Percentiles rank a stretch among this genome's conserved stretches.
Evolutionary conservation across 176 grass and related monocot genomes (phyloP).

Genomic region (Alloteropsis semialata): DNA sequence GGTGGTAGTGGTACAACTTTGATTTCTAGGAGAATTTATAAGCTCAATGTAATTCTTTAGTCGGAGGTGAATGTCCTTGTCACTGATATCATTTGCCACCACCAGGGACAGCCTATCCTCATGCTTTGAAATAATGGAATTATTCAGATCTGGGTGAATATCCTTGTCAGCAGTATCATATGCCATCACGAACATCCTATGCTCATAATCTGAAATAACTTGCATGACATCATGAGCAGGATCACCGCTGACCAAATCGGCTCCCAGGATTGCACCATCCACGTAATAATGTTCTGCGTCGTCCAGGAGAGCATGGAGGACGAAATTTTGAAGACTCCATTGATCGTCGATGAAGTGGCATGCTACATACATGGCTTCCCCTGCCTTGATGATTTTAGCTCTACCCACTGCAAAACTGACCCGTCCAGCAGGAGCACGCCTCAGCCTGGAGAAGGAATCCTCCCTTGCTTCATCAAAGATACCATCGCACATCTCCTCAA

Average conservation of each 20-base stretch:
- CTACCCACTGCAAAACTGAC: no score
- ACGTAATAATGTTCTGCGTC: fast-evolving
- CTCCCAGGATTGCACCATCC: neutral
- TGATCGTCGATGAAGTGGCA: neutral
- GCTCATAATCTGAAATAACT: neutral
- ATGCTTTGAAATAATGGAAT: no score
- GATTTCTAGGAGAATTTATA: neutral
- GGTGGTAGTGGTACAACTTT: neutral
- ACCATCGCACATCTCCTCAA: neutral
- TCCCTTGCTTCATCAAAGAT: no score
- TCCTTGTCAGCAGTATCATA: no score
- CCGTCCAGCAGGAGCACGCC: no score
- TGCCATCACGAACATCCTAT: no score
- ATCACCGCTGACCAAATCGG: fast-evolving
- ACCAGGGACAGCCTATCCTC: neutral
- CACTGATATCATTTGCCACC: neutral
- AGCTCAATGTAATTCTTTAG: neutral
- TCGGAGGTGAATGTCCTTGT: no score
- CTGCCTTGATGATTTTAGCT: no score
- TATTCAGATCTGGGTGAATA: no score
- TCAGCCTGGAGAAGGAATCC: no score
- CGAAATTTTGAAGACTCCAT: neutral
- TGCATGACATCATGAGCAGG: neutral
- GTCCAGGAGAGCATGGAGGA: neutral
- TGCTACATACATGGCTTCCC: neutral